Evolutionary conservation across 2,329 filamentous ascomycete species (phyloP), one percentile per base, ranked within the genome.

Genomic region (Botryosphaeria dothidea): DNA sequence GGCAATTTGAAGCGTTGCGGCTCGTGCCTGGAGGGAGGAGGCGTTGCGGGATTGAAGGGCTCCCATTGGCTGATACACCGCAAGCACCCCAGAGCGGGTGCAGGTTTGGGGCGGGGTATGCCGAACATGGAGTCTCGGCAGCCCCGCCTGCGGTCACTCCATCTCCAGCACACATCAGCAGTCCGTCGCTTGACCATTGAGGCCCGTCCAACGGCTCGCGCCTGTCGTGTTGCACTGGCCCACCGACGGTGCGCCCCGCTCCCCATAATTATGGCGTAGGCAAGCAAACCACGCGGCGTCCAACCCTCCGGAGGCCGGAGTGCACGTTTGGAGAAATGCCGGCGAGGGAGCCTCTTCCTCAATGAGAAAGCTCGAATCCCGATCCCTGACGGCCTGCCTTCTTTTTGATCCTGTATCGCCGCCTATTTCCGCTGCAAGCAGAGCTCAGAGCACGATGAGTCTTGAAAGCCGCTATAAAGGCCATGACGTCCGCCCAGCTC

Each of bases 381-480:
- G 41, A 46, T 46, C 25, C 25, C n/a, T 29, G 41, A 11, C 56
- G 56, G 25, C n/a, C n/a, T 15, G 41, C 25, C 8, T 3, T 5
- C 3, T n/a, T 9, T n/a, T 6, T 17, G 15, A 2, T 60, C 27
- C 9, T 52, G 23, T 68, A 67, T 68, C 58, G 65, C 67, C 29
- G 68, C 58, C 49, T 69, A 67, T 36, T 67, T 70, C 9, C 48
- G 48, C 27, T 31, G 27, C 27, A 31, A 17, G 27, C 13, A n/a
- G 25, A n/a, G 17, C 17, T 17, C 13, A 13, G 25, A 13, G 48
- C 27, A 34, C 48, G 7, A 29, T 6, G 11, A 51, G 8, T 34
- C 25, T 5, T 3, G 17, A 62, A 67, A 34, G 27, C 27, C 19
- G 23, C 4, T 60, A 60, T 60, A 60, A 60, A 60, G 56, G 6